Conservation (phyloP, 768 basidiomycete species). For the Tylopilus cervinicoccineus region DNA sequence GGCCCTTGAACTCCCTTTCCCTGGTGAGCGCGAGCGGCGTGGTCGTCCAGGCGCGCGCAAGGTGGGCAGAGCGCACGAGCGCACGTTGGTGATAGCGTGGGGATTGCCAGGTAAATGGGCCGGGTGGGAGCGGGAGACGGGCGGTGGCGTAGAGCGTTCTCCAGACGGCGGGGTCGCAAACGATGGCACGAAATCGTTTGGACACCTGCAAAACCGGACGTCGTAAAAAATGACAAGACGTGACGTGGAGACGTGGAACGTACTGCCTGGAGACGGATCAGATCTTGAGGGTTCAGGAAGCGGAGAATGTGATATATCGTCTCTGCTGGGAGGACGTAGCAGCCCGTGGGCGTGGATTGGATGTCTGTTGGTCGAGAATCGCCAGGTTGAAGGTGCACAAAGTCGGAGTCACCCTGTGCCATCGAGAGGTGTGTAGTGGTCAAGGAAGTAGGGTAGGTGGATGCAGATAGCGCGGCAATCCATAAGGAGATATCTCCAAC, state of each 20-base stretch:
- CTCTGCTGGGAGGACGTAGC: slow-evolving; percentile 13
- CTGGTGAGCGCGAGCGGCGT: slow-evolving; percentile 10
- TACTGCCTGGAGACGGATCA: slow-evolving; percentile 16
- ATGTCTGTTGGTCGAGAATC: neutral
- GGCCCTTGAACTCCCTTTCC: slow-evolving; percentile 1
- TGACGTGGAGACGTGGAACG: too few species aligned
- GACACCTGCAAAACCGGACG: slow-evolving; percentile 10
- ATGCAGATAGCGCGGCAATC: too few species aligned
- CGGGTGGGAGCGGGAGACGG: slow-evolving; percentile 16
- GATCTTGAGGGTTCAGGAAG: slow-evolving; percentile 5
- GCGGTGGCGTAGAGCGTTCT: slow-evolving; percentile 6
- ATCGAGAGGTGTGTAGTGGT: neutral
- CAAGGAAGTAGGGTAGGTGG: too few species aligned
- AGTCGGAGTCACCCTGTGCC: slow-evolving; percentile 4
- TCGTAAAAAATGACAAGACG: too few species aligned
- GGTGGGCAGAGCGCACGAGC: slow-evolving; percentile 15
- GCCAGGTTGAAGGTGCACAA: neutral
- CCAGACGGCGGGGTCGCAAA: slow-evolving; percentile 14
- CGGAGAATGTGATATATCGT: slow-evolving; percentile 13
- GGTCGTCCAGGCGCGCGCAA: slow-evolving; percentile 13
- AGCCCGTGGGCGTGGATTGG: neutral
- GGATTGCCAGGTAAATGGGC: slow-evolving; percentile 21
- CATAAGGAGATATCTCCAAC: too few species aligned
- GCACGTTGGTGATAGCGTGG: slow-evolving; percentile 13
- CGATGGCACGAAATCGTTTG: slow-evolving; percentile 9